These are phyloP conservation scores for Torulaspora globosa DNA, from an alignment of 1,139 yeast genomes.

Conservation along the genomic window DNA sequence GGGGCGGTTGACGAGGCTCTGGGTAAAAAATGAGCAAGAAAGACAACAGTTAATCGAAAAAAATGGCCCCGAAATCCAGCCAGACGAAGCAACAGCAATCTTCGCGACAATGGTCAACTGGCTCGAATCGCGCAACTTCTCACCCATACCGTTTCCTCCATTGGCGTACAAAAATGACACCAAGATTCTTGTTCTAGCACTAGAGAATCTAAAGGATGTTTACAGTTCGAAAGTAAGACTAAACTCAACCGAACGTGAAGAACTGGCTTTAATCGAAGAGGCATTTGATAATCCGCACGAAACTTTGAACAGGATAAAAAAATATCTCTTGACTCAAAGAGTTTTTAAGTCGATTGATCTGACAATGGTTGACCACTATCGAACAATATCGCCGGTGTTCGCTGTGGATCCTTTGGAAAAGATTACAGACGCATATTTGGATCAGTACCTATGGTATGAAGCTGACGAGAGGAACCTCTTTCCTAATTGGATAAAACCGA, in stretches of 20 bases:
- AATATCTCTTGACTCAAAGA: constrained; percentile 77
- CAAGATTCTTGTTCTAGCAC: constrained; percentile 78
- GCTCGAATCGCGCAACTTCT: constrained; percentile 81
- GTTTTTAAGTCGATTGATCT: constrained; percentile 86
- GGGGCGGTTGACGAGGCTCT: constrained; percentile 84
- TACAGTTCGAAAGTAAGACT: constrained; percentile 79
- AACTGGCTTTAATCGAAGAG: constrained; percentile 86
- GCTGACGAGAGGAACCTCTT: constrained; percentile 82
- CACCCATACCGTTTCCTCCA: constrained; percentile 93
- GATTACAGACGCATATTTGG: constrained; percentile 92
- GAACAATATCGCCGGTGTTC: constrained; percentile 79
- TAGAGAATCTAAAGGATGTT: constrained; percentile 81
- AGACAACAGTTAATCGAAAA: constrained; percentile 75
- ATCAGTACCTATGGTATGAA: constrained; percentile 95
- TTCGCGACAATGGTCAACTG: constrained; percentile 87
- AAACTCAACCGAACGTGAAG: constrained; percentile 87
- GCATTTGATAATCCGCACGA: constrained; percentile 98
- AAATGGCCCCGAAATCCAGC: constrained; percentile 82
- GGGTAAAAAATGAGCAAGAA: constrained; percentile 91
- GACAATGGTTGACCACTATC: constrained; percentile 90
- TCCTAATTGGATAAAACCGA: constrained; percentile 96
- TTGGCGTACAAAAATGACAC: constrained; percentile 90
- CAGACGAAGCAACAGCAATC: constrained; percentile 83
- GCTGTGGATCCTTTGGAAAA: constrained; percentile 88
- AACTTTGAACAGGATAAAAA: constrained; percentile 77